Conservation (phyloP, 192 early-diverging fungal genomes). For the Powellomyces hirtus region DNA sequence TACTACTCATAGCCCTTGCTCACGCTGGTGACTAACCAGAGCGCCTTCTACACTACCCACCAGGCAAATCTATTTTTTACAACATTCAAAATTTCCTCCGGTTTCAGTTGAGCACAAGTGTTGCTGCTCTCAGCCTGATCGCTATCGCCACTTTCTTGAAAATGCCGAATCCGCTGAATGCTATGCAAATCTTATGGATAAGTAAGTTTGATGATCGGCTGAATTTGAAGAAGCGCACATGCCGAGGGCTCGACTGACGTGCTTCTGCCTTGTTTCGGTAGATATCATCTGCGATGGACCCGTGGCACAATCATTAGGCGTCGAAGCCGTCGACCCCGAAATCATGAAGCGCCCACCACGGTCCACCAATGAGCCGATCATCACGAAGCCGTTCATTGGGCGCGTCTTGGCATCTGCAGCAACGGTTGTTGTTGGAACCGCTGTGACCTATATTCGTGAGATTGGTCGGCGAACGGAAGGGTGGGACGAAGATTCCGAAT, state of each 20-base stretch:
- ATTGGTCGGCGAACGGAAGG: conserved; percentile 43
- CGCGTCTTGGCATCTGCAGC: conserved; percentile 77
- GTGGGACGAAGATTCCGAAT: not conserved
- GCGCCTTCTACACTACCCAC: not conserved
- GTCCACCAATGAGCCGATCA: conserved; percentile 71
- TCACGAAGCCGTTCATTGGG: conserved; percentile 67
- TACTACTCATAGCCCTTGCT: not conserved
- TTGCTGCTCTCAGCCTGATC: conserved; percentile 87
- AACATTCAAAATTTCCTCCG: conserved; percentile 97
- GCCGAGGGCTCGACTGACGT: not conserved
- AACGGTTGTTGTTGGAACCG: conserved; percentile 81
- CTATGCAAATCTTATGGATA: conserved; percentile 99
- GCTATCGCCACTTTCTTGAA: conserved; percentile 84
- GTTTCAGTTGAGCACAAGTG: conserved; percentile 93
- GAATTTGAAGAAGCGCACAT: not conserved
- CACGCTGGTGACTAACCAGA: not conserved
- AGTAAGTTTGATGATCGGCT: conserved; percentile 57
- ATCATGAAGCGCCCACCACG: conserved; percentile 87
- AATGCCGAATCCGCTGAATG: conserved; percentile 86
- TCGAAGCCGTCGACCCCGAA: conserved; percentile 89
- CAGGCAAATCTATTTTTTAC: conserved; percentile 94
- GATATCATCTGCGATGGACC: conserved; percentile 99
- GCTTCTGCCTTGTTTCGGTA: conserved; percentile 22
- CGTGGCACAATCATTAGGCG: conserved; percentile 95
- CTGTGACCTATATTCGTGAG: conserved; percentile 76